These are phyloP conservation scores for Gamarada debralockiae DNA, from an alignment of 495 filamentous ascomycete species.

Conservation along the genomic window DNA sequence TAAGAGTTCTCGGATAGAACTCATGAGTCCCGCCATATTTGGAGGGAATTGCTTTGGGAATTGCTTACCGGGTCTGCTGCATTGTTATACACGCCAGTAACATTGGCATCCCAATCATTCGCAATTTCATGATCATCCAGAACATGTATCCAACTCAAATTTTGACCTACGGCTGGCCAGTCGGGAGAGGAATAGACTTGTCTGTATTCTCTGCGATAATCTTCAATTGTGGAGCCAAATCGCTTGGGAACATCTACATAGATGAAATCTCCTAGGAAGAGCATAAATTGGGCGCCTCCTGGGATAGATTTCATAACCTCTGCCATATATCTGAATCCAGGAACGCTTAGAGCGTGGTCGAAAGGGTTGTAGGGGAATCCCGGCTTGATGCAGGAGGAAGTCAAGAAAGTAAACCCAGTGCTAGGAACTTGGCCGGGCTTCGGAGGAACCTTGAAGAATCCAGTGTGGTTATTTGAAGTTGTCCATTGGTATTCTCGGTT, in stretches of 20 bases:
- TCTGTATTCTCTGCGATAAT: slow-evolving; percentile 88
- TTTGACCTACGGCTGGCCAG: slow-evolving; percentile 63
- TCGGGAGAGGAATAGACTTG: slow-evolving; percentile 91
- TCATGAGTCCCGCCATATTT: no score
- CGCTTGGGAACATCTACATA: slow-evolving; percentile 88
- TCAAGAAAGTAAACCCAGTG: slow-evolving; percentile 71
- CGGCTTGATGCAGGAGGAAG: slow-evolving; percentile 86
- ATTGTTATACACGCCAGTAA: slow-evolving; percentile 50
- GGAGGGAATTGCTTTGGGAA: no score
- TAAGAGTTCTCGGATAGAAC: no score
- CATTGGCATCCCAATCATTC: slow-evolving; percentile 83
- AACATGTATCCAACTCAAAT: slow-evolving; percentile 93
- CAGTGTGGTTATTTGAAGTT: slow-evolving; percentile 78
- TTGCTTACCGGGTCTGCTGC: slow-evolving; percentile 59
- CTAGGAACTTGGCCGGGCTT: slow-evolving; percentile 50
- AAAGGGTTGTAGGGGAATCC: slow-evolving; percentile 84
- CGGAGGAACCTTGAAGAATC: slow-evolving; percentile 71
- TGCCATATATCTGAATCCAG: slow-evolving; percentile 69
- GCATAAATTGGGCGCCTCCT: slow-evolving; percentile 75
- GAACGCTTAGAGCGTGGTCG: slow-evolving; percentile 75
- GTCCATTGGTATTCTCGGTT: slow-evolving; percentile 71
- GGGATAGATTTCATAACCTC: slow-evolving; percentile 55
- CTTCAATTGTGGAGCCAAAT: slow-evolving; percentile 64
- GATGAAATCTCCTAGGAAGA: slow-evolving; percentile 98
- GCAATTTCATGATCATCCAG: slow-evolving; percentile 94